Evolutionary conservation across 331 rosid genomes (phyloP), one percentile per base, ranked within the genome.

Genomic region (Prunus yedoensis): DNA sequence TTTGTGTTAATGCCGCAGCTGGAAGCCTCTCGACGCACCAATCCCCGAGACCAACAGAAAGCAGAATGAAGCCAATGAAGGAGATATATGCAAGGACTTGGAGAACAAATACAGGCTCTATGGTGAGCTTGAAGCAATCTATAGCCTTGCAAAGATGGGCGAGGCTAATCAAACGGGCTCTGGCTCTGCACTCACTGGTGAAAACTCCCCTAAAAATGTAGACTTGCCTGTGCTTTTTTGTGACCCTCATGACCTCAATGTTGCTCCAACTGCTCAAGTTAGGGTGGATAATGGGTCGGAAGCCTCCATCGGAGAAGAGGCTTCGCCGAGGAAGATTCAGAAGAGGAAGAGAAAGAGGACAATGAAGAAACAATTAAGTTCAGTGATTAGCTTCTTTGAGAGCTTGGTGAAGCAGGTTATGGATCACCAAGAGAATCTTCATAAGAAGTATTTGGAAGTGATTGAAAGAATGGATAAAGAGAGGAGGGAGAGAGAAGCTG

Each of bases 351-450:
- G 64, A 15, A 80, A 61, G 80, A 68, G 66, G 64, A 74, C 15
- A 4, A 47, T 27, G 70, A 69, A 50, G 74, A 70, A 59, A 23
- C 18, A 58, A 41, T 5, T 68, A 27, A 68, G 76, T 23, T 80
- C 66, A 18, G 62, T 58, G 45, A 51, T 68, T n/a, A 45, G 73
- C 5, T 80, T 80, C 56, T 51, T 80, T 10, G 80, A 80, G 61
- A 46, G 60, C 61, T 52, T 80, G 57, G 83, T 75, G 58, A 64
- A 68, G 80, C 70, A 64, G 43, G 76, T 80, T 17, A 56, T 80
- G 80, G 35, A 59, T 63, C 83, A 80, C 73, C 83, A 80, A 23
- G 83, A 61, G 27, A 50, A 41, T 56, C 76, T 80, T 30, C 80
- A 80, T 21, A 62, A 56, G 18, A 80, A 43, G 17, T 74, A 68